Base-by-base conservation (phyloP, 371 early-diverging fungal species). In the Umbelopsis sp. region DNA sequence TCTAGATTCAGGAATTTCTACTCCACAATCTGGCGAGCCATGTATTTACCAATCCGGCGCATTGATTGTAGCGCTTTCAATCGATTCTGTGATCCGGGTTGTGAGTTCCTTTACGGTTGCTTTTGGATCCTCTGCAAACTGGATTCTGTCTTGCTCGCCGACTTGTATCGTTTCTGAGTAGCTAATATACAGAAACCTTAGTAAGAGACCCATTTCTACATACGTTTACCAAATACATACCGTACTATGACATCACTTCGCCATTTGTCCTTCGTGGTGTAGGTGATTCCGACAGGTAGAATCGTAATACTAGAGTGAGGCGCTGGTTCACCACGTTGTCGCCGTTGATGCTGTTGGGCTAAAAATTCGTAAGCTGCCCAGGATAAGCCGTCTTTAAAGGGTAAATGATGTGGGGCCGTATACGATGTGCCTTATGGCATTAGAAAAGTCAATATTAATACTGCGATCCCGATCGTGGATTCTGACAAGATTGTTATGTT, bases 201-300 rank as follows among this genome's bases (percentile, higher is more conserved):
- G 12, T 18, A 51, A 44, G 35, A 7, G 50, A 44, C n/a, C 41
- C 16, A 64, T 44, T 22, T 20, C 10, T 9, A 25, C 24, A 38
- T 4, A 24, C 37, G 22, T 44, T 12, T 20, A 57, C 57, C 24
- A 66, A 44, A 48, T 68, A 74, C 80, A 74, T 80, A 79, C 84
- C 82, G 79, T 18, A 82, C 80, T 38, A 87, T 77, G 6, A 83
- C 81, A 50, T 78, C 80, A 70, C 84, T 85, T 66, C 88, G 69
- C 84, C 86, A 87, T 69, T 79, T 80, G 52, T 81, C 78, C 68
- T 87, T 87, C 32, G 82, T 83, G 1, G 79, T 84, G 51, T 87
- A 87, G 0, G 84, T 84, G 50, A 87, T 81, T 14, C 87, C 87
- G 3, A 79, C 79, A 2, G 87, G 86, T 41, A 86, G 67, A 35